Evolutionary conservation across 116 monocot genomes (phyloP).

Genomic region (Posidonia oceanica): DNA sequence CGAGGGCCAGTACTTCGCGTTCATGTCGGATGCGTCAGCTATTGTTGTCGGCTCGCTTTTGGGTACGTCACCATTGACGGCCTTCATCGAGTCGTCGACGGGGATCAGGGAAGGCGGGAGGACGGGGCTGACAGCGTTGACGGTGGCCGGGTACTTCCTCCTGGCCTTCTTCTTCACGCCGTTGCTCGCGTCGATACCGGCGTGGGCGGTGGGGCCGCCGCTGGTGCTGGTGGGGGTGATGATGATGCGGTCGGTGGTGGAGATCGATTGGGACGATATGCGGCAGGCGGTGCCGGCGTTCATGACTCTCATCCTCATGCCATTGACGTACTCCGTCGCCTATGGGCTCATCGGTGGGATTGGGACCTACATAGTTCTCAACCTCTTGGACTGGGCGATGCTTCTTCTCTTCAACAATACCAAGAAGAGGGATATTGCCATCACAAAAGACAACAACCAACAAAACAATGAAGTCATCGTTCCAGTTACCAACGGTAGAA

Average conservation of each 20-base stretch:
- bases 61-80: constrained; percentile 82
- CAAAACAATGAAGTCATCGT: too few relatives aligned
- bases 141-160: constrained; percentile 55
- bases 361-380: constrained; percentile 39
- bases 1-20: constrained; percentile 93
- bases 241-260: constrained; percentile 80
- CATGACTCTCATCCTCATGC: constrained; percentile 66
- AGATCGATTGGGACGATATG: constrained; percentile 88
- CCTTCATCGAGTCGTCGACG: constrained; percentile 82
- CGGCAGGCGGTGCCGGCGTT: constrained; percentile 74
- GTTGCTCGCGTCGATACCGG: constrained; percentile 77
- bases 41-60: constrained; percentile 62
- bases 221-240: constrained; percentile 76
- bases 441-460: too few relatives aligned
- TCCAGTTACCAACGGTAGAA: too few relatives aligned
- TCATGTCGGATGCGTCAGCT: constrained; percentile 88
- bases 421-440: too few relatives aligned
- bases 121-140: constrained; percentile 75
- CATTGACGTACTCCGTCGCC: constrained; percentile 84
- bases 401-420: not conserved
- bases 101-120: constrained; percentile 82
- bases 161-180: constrained; percentile 84
- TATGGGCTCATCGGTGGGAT: constrained; percentile 79
- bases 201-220: constrained; percentile 90
- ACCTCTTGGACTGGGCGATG: constrained; percentile 31